Conservation (phyloP, 176 grass and related monocot species). For the Aegilops longissima region DNA sequence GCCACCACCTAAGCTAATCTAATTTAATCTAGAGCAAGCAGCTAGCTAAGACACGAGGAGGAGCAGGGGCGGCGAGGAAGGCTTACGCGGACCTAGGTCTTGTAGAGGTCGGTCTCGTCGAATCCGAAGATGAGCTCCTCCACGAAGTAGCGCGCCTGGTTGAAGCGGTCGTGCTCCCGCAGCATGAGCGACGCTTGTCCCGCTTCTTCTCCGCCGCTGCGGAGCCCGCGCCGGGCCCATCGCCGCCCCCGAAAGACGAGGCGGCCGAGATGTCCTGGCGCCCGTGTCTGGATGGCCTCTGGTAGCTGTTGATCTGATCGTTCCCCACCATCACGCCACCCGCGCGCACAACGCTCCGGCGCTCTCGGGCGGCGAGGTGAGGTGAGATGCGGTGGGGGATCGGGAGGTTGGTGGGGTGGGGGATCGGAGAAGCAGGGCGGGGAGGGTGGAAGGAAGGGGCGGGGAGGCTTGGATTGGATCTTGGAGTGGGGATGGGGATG, state of each 20-base stretch:
- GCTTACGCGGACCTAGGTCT: constrained; percentile 68
- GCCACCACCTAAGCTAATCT: too few relatives aligned
- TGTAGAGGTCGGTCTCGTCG: constrained; percentile 78
- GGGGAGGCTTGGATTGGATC: too few relatives aligned
- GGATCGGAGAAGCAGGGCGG: too few relatives aligned
- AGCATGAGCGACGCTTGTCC: constrained; percentile 57
- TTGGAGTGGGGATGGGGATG: too few relatives aligned
- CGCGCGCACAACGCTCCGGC: neutral
- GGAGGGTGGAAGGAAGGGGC: too few relatives aligned
- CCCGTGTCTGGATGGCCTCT: constrained; percentile 43
- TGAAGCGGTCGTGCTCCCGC: constrained; percentile 57
- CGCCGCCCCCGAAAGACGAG: too few relatives aligned
- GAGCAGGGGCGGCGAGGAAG: too few relatives aligned
- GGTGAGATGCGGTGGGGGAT: neutral
- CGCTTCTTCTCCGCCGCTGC: constrained; percentile 33
- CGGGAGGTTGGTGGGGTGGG: too few relatives aligned
- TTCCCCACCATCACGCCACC: constrained; percentile 47
- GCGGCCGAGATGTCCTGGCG: constrained; percentile 33
- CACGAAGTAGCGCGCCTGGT: constrained; percentile 70
- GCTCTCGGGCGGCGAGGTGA: too few relatives aligned
- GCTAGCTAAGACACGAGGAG: too few relatives aligned
- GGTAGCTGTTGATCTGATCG: constrained; percentile 79
- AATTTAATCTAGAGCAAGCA: too few relatives aligned
- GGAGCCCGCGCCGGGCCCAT: neutral
- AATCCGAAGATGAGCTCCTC: constrained; percentile 78